These are phyloP conservation scores for Penicillium parvum DNA, from an alignment of 495 filamentous ascomycete genomes.

Conservation along the genomic window DNA sequence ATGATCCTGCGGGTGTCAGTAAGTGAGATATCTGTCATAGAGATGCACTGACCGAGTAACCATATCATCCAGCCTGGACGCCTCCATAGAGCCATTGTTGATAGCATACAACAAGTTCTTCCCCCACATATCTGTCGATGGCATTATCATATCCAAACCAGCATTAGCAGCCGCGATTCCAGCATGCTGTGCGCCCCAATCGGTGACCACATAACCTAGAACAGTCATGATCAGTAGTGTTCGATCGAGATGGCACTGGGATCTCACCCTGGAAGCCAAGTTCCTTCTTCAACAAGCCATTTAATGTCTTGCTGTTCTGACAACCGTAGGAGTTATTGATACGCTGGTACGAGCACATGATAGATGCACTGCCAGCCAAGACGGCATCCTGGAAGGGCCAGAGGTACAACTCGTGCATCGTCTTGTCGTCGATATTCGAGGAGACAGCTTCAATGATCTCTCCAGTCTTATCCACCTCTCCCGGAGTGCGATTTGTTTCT, in stretches of 20 bases:
- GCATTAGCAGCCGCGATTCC: conserved; percentile 50
- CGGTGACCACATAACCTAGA: conserved; percentile 51
- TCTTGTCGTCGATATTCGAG: conserved; percentile 63
- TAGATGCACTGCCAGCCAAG: conserved; percentile 43
- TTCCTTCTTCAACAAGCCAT: conserved; percentile 56
- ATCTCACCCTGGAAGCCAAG: conserved; percentile 52
- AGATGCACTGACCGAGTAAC: conserved; percentile 42
- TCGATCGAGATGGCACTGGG: conserved; percentile 50
- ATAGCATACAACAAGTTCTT: conserved; percentile 50
- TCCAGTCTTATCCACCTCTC: conserved; percentile 12
- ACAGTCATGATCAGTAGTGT: background rate
- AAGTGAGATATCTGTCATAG: conserved; percentile 27
- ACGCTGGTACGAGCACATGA: conserved; percentile 62
- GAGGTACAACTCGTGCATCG: conserved; percentile 68
- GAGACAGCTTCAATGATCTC: conserved; percentile 47
- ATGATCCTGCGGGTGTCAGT: conserved; percentile 71
- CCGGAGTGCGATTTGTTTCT: conserved; percentile 61
- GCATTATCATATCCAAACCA: conserved; percentile 60
- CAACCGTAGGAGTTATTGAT: conserved; percentile 64
- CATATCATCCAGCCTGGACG: conserved; percentile 53
- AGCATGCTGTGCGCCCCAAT: conserved; percentile 58
- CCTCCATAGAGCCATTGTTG: conserved; percentile 42
- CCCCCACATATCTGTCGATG: conserved; percentile 42
- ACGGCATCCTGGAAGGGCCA: conserved; percentile 59
- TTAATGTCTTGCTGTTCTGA: conserved; percentile 57